Evolutionary conservation across 1,139 yeast genomes (phyloP), one percentile per base, ranked within the genome.

Genomic region (Kazachstania sp.): DNA sequence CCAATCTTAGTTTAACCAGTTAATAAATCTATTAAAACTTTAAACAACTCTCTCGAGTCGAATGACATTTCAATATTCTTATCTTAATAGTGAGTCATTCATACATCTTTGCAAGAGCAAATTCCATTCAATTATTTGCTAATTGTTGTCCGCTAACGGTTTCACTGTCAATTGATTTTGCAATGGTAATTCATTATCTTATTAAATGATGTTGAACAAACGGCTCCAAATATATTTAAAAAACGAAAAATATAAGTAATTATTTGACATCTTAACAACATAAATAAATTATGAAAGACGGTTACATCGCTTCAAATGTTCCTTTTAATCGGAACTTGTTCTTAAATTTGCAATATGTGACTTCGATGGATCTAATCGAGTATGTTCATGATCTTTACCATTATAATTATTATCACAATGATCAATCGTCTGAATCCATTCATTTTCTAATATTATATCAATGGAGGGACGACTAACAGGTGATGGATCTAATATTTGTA

Each of bases 391-490:
- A 23, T 42, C 23, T 9, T 16, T 23, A 19, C 30, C 8, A 35
- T 9, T 5, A 19, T 13, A 32, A n/a, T 32, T 32, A 15, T n/a
- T 18, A 15, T 32, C 19, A 39, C 88, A 82, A 80, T 77, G 78
- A 48, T 69, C 72, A 23, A 82, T 73, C 9, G 76, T 65, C 43
- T 66, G 60, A 45, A 86, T 65, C 94, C 95, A 86, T 9, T 73
- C 66, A 60, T 84, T 92, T 35, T 73, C 67, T 69, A 85, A 81
- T 54, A 86, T 81, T 49, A 83, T 87, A 48, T 81, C 84, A 45
- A 86, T 78, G 16, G 80, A 72, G 13, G 81, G 83, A 54, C 95
- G 78, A 57, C 85, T 78, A 1, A 86, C 85, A 2, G 88, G 87
- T 1, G 88, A 84, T 47, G 81, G 67, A 48, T 77, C 81, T 41